phyloP scores from a whole-genome alignment of 768 basidiomycete genomes.

The Pholiota conissans region DNA sequence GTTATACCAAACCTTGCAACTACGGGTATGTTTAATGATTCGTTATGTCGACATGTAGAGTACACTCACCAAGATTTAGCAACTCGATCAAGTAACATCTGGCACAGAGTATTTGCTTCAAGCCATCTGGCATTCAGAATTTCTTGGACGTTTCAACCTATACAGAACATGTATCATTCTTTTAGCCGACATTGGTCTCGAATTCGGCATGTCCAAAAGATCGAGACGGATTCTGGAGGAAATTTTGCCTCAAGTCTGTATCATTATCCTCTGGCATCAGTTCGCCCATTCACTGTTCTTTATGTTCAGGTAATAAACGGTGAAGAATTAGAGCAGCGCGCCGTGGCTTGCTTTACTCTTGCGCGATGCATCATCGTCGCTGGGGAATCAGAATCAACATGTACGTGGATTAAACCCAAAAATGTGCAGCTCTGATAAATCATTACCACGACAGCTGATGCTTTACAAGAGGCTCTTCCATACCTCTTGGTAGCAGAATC shows the following conservation, averaged over 20 bases:
- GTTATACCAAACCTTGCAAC: conserved; percentile 44
- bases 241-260: conserved; percentile 74
- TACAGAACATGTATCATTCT: conserved; percentile 72
- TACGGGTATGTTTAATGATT: conserved; percentile 33
- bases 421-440: not conserved
- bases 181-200: conserved; percentile 76
- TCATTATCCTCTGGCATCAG: conserved; percentile 9
- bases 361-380: conserved; percentile 75
- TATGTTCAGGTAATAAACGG: conserved; percentile 60
- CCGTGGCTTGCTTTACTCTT: conserved; percentile 69
- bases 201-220: conserved; percentile 73
- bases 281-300: not conserved
- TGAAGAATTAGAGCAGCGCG: conserved; percentile 74
- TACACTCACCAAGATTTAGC: conserved; percentile 48
- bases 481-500: conserved; percentile 63
- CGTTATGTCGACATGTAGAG: too few relatives aligned
- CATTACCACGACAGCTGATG: conserved; percentile 27
- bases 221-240: conserved; percentile 69
- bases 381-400: conserved; percentile 40
- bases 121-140: conserved; percentile 80
- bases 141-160: conserved; percentile 62
- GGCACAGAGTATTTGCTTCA: conserved; percentile 67
- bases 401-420: conserved; percentile 31
- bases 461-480: conserved; percentile 55
- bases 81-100: conserved; percentile 60